Evolutionary conservation across 352 stramenopile genomes (phyloP), one percentile per base, ranked within the genome.

Genomic region (Pythium biforme): DNA sequence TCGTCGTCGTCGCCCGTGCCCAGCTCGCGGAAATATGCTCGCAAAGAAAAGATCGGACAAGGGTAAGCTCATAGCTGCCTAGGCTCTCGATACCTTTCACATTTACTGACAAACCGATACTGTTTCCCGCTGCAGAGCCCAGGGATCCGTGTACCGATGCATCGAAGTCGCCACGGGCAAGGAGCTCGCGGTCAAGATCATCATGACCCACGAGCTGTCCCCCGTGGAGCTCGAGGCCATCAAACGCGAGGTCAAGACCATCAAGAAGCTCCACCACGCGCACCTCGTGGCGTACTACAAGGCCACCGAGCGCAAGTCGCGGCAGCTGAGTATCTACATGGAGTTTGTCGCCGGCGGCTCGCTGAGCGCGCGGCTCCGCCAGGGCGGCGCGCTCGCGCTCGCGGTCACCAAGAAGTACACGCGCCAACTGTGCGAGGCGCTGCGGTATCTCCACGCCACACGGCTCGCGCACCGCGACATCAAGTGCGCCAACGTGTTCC

Each of bases 391-490:
- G 20, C 58, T 91, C 15, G 37, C 74, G 3, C 58, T 95, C 14
- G 41, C 69, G 2, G 25, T 74, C 0, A 70, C 78, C 17, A 75
- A 83, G 37, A 59, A 77, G n/a, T 97, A 88, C 69, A 89, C 82
- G 5, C 73, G 74, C 12, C 89, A 98, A 51, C 72, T 98, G 14
- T 81, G 92, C 49, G 62, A 83, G 10, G 92, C 83, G 23, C 64
- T 98, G 31, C 63, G 82, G 41, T 95, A 96, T 65, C 74, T 98
- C 9, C 93, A 98, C 55, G 43, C 75, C 14, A 84, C 93, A 23
- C 74, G 83, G 5, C 95, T 98, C 56, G 85, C 92, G 1, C 93
- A 98, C 67, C 82, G 82, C 22, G 84, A 95, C 60, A 84, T 94
- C 63, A 94, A 95, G 66, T 90, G 89, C 51, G 88, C 89, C 26